Evolutionary conservation across 164 flowering plant genomes (phyloP).

Genomic region (Aristolochia contorta): DNA sequence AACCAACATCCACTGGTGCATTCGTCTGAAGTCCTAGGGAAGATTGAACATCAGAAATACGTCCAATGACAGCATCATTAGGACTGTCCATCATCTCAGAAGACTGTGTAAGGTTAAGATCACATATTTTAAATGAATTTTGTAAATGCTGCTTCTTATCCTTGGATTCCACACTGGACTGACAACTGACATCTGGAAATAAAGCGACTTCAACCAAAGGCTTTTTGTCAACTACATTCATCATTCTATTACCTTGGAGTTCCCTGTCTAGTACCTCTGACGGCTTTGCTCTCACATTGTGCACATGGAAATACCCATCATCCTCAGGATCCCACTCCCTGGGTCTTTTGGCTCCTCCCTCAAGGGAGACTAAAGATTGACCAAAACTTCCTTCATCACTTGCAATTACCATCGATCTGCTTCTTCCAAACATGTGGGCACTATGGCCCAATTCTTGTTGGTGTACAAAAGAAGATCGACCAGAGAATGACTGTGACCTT

Average conservation of each 20-base stretch:
- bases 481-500: constrained; percentile 34
- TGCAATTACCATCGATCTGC: constrained; percentile 23
- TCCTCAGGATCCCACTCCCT: constrained; percentile 46
- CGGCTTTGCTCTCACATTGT: constrained; percentile 21
- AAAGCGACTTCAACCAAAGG: constrained; percentile 18
- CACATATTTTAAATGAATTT: constrained; percentile 75
- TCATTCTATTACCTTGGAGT: constrained; percentile 19
- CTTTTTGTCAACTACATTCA: constrained; percentile 22
- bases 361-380: constrained; percentile 23
- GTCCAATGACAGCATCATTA: constrained; percentile 15
- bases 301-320: constrained; percentile 24
- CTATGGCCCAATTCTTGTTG: constrained; percentile 28
- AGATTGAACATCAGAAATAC: constrained; percentile 26
- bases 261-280: constrained; percentile 12
- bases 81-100: constrained; percentile 50
- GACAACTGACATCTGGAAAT: constrained; percentile 20
- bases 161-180: constrained; percentile 22
- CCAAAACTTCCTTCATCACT: constrained; percentile 53
- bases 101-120: constrained; percentile 70
- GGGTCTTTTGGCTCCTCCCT: constrained; percentile 33
- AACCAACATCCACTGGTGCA: constrained; percentile 42
- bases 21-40: constrained; percentile 26
- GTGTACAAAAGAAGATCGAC: constrained; percentile 16
- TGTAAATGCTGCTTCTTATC: constrained; percentile 70
- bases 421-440: constrained; percentile 25